Base-by-base conservation (phyloP, 2,329 filamentous ascomycete genomes). In the Hypomyces rosellus region DNA sequence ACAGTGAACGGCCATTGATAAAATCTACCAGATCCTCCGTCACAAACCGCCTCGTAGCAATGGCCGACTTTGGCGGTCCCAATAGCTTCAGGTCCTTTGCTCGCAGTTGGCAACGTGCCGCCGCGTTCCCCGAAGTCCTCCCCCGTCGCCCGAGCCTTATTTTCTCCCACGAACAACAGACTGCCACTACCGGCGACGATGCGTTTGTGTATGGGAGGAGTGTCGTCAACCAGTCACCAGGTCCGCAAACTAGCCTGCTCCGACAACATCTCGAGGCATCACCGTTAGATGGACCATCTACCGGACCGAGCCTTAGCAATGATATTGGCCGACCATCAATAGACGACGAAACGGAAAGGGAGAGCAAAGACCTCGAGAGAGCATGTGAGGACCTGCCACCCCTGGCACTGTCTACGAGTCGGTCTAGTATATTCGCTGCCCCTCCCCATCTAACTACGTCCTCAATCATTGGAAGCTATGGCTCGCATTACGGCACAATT, bases 81-180 rank as follows among this genome's bases (percentile, higher is more conserved):
- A 97, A 97, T 74, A 95, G 88, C 68, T 87, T 97, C 61, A 86
- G 93, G 63, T 95, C 91, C 62, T 97, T 97, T 65, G 88, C 91
- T 41, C 82, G 87, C 54, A 95, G 89, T 60, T 96, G 90, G 87
- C 89, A 92, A 69, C 84, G 92, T 65, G 92, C 92, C 36, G 89
- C 90, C 22, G 85, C 80, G 51, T 97, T 97, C 68, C 80, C 83
- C 56, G 91, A 96, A 66, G 88, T 96, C 58, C 85, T 93, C 34
- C 89, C 89, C 5, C 84, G 88, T 49, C 81, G 84, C 14, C 83
- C 84, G 13, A 85, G 88, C 34, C 89, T 95, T 64, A 75, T 88
- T 48, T 78, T 83, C 55, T 76, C 77, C 2, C 74, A 80, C 39
- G 80, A 82, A 40, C 76, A 80, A 53, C 37, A 54, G 20, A 4